Base-by-base conservation (phyloP, 345 rosid genomes). In the Bretschneidera sinensis region DNA sequence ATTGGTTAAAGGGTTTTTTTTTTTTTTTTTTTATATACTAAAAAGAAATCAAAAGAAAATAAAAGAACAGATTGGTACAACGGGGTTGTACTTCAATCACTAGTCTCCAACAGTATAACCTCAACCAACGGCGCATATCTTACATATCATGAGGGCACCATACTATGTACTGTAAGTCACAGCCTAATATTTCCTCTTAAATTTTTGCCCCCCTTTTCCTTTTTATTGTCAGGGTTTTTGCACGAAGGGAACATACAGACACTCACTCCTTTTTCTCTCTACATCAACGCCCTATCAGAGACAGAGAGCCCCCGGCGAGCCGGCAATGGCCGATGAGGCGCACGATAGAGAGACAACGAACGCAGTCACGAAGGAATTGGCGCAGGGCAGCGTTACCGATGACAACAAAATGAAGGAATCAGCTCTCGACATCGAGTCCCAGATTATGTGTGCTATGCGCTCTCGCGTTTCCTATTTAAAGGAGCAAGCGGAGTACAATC, bases 401-500 rank as follows among this genome's bases (percentile, higher is more conserved):
- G 60, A 51, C 54, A 21, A n/a, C 24, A 57, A 54, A 23, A 48
- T 33, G 31, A 73, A 66, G 19, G 71, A 64, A 43, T n/a, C n/a
- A n/a, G 19, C 55, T 58, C 53, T 19, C 11, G 77, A 69, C 33
- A 72, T 77, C n/a, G 85, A 92, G 83, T 75, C 70, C 10, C 78
- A 68, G 76, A 82, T 92, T 63, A 65, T 74, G 47, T 61, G 64
- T 17, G 98, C 96, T 25, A 78, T 87, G 86, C 83, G 67, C 66
- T 74, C 96, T 66, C 91, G 96, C 52, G 78, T 80, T 62, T 24
- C 76, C 21, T 76, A 87, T 79, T 81, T 92, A 75, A 80, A 74
- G 68, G 72, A 80, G 23, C 78, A 80, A 74, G 68, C 98, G 71
- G 88, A 92, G 98, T 89, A 73, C 43, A 33, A 47, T 50, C 52